Conservation (phyloP, 257 asterid genomes). For the Echites panduratus region DNA sequence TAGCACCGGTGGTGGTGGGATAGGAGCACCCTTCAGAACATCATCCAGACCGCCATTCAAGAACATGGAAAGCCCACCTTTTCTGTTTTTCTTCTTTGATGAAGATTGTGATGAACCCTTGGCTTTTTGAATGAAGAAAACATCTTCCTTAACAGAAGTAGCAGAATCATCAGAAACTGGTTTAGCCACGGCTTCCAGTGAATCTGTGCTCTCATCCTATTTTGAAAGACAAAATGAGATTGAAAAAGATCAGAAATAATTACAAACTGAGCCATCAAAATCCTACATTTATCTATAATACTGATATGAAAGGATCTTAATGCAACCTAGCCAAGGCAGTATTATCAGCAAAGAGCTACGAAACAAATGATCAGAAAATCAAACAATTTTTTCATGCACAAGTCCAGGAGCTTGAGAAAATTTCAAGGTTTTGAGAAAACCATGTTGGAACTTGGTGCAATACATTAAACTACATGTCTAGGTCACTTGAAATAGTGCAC, state of each 20-base stretch:
- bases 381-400: neutral
- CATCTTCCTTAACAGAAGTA: constrained; percentile 28
- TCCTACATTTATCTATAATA: neutral
- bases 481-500: neutral
- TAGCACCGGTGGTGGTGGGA: constrained; percentile 41
- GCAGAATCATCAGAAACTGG: constrained; percentile 30
- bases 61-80: constrained; percentile 95
- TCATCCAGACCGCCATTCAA: constrained; percentile 93
- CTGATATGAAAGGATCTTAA: neutral
- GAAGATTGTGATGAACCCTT: constrained; percentile 31
- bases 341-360: neutral
- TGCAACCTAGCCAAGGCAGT: neutral
- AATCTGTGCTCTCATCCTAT: constrained; percentile 37
- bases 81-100: constrained; percentile 76
- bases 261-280: neutral
- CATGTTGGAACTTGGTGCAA: neutral
- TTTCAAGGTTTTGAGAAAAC: neutral
- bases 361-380: neutral
- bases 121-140: constrained; percentile 21
- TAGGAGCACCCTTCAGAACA: constrained; percentile 35
- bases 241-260: neutral
- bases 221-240: neutral
- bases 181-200: constrained; percentile 19
- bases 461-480: neutral
- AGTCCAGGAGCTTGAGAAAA: neutral